Base-by-base conservation (phyloP, 2,329 filamentous ascomycete species). In the Calcarisporium arbuscula region DNA sequence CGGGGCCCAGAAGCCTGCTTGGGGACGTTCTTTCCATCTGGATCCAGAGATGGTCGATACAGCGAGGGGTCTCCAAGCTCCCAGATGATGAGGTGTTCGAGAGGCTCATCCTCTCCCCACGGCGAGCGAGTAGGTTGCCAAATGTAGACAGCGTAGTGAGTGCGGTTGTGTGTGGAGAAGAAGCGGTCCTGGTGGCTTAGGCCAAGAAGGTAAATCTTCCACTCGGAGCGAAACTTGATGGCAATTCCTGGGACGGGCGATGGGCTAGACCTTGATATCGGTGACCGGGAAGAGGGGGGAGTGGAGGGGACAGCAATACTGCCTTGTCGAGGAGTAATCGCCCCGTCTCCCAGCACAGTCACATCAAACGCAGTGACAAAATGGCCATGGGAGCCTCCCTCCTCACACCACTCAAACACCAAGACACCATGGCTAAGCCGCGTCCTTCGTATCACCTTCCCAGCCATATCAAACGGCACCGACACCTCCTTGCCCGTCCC, bases 321-420 rank as follows among this genome's bases (percentile, higher is more conserved):
- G 11, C 32, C 14, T 25, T 33, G 25, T 19, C 25, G 25, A n/a
- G 14, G 25, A 19, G 35, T 26, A 23, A 32, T 29, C 19, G 36
- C 18, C 7, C 30, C 36, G 20, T 31, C 19, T 11, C 33, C 37
- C 11, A 16, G 17, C 15, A 32, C 25, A 8, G 30, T 30, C 7
- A 81, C 55, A 41, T 77, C 69, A 47, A 72, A 80, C 1, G 70
- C 71, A 3, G 74, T 77, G 6, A 72, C 74, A 49, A 73, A 80
- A 52, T 80, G 76, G 5, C 69, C 64, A 52, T 74, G 67, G 2
- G 74, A 68, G 2, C 59, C 57, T 41, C 72, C 69, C 3, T 59
- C 52, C 46, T 77, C 72, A 32, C 72, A 74, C 76, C 77, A 81
- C 49, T 81, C 77, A n/a, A 82, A 56, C 14, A 80, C 47, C n/a